These are phyloP conservation scores for Ganoderma sp. DNA, from an alignment of 1,284 basidiomycete genomes.

Conservation along the genomic window DNA sequence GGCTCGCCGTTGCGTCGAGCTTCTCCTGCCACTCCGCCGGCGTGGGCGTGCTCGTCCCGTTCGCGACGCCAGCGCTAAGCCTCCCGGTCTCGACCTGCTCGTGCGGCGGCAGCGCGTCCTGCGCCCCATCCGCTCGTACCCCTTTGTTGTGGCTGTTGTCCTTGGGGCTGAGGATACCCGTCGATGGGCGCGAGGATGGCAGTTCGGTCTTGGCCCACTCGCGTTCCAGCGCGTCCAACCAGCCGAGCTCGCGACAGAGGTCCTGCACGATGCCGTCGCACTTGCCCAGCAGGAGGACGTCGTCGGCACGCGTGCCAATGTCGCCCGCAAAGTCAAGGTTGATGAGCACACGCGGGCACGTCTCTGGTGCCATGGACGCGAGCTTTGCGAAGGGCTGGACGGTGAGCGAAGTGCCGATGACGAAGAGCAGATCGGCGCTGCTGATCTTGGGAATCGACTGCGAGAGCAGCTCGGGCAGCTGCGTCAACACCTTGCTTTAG, in stretches of 20 bases:
- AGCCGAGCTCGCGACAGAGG: slow-evolving; percentile 68
- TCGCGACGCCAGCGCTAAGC: slow-evolving; percentile 10
- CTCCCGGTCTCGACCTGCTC: slow-evolving; percentile 21
- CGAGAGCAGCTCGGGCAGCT: slow-evolving; percentile 68
- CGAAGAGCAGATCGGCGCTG: slow-evolving; percentile 84
- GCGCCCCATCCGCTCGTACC: slow-evolving; percentile 29
- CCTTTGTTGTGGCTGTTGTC: slow-evolving; percentile 9
- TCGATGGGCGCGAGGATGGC: slow-evolving; percentile 19
- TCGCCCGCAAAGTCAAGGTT: slow-evolving; percentile 72
- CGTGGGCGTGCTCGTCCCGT: slow-evolving; percentile 25
- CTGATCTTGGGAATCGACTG: slow-evolving; percentile 53
- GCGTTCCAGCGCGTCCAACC: slow-evolving; percentile 65
- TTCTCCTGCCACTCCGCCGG: slow-evolving; percentile 31
- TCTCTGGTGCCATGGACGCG: slow-evolving; percentile 51
- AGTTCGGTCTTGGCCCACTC: slow-evolving; percentile 60
- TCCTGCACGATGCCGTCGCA: slow-evolving; percentile 69
- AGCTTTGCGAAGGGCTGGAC: slow-evolving; percentile 80
- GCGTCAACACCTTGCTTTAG: neutral
- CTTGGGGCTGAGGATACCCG: slow-evolving; percentile 8
- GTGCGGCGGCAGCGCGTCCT: slow-evolving; percentile 23
- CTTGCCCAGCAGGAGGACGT: slow-evolving; percentile 67
- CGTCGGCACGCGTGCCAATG: slow-evolving; percentile 59
- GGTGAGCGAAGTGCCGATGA: slow-evolving; percentile 91
- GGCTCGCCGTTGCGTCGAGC: slow-evolving; percentile 26
- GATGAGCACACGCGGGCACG: slow-evolving; percentile 72